Conservation (phyloP, 371 early-diverging fungal species). For the Vairimorpha necatrix region DNA sequence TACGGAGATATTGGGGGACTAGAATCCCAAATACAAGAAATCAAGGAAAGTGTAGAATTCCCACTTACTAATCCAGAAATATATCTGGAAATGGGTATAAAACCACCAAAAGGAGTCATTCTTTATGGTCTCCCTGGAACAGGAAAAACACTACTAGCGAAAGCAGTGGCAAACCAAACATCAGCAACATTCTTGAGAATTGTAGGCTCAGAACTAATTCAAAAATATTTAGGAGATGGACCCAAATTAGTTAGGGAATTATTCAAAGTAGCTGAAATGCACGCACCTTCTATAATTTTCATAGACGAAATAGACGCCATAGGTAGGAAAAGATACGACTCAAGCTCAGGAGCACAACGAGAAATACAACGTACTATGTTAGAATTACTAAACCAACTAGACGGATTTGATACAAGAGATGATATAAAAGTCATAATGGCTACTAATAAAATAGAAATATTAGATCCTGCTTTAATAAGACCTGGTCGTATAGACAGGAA, state of each 20-base stretch:
- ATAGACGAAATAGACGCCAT: constrained; percentile 99
- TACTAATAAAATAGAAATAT: constrained; percentile 93
- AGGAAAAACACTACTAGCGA: constrained; percentile 95
- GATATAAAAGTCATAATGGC: constrained; percentile 99
- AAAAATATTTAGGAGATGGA: constrained; percentile 99
- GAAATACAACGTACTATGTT: constrained; percentile 99
- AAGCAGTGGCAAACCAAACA: constrained; percentile 99
- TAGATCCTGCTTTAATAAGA: constrained; percentile 98
- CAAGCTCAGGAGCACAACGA: constrained; percentile 88
- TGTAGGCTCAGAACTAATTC: constrained; percentile 98
- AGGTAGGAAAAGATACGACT: constrained; percentile 90
- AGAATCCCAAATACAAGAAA: constrained; percentile 96
- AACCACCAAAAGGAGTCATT: constrained; percentile 98
- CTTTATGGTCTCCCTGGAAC: constrained; percentile 97
- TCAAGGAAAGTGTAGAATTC: constrained; percentile 98
- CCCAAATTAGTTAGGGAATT: constrained; percentile 97
- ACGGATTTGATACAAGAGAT: constrained; percentile 97
- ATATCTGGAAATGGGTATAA: constrained; percentile 98
- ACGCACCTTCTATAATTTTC: constrained; percentile 98
- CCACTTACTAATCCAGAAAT: constrained; percentile 98
- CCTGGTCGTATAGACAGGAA: constrained; percentile 99
- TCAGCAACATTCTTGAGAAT: constrained; percentile 97
- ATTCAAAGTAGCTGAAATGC: constrained; percentile 94
- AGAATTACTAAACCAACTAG: constrained; percentile 96
- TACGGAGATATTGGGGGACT: constrained; percentile 98